phyloP scores from a whole-genome alignment of 495 filamentous ascomycete genomes.

The Talaromyces liani region DNA sequence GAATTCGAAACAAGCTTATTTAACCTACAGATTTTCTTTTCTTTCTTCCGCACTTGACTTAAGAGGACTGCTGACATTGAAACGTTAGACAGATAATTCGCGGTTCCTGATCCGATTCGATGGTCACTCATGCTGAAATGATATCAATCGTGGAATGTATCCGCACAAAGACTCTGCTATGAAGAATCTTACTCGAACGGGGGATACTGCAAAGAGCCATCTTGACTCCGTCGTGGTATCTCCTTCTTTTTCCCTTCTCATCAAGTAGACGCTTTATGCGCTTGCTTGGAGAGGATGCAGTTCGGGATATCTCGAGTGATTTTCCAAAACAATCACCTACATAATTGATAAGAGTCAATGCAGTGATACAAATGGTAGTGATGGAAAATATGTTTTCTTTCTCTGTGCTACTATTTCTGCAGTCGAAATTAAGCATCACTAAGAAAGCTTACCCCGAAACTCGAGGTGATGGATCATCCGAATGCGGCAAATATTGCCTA shows the following conservation, averaged over 20 bases:
- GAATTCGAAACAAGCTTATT: slow-evolving; percentile 4
- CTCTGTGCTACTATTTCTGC: background rate
- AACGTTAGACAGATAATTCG: background rate
- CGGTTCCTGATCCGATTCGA: background rate
- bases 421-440: background rate
- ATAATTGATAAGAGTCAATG: background rate
- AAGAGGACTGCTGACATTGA: background rate
- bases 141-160: slow-evolving; percentile 4
- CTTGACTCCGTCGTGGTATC: slow-evolving; percentile 12
- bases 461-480: background rate
- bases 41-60: background rate
- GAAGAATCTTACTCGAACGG: slow-evolving; percentile 10
- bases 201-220: background rate
- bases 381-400: background rate
- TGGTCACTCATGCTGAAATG: slow-evolving; percentile 2
- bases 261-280: slow-evolving; percentile 34
- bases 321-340: background rate
- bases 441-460: slow-evolving; percentile 10
- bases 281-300: slow-evolving; percentile 35
- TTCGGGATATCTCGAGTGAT: background rate
- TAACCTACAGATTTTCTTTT: background rate
- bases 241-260: slow-evolving; percentile 30
- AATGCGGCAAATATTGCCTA: background rate
- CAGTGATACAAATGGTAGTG: background rate
- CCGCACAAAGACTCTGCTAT: background rate